phyloP scores from a whole-genome alignment of 2,329 filamentous ascomycete species.

The Tolypocladium paradoxum region DNA sequence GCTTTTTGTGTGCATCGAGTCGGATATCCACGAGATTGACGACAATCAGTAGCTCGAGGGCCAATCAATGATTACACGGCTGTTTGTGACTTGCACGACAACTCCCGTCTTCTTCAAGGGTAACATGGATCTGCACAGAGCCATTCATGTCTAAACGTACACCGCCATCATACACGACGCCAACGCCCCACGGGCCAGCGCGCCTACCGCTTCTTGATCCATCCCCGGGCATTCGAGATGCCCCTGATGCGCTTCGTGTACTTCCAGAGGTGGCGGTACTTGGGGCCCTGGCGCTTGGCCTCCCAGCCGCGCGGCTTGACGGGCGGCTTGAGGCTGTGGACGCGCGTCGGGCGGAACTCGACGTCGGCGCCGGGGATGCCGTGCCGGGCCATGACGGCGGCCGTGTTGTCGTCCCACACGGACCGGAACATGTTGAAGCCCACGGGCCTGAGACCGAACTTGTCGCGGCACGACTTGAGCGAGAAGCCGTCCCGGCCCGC shows the following conservation, averaged over 20 bases:
- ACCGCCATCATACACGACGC: not conserved
- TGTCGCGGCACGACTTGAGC: constrained; percentile 63
- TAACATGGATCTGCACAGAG: no score
- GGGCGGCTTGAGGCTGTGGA: constrained; percentile 55
- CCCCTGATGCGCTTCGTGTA: constrained; percentile 49
- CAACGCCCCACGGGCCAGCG: no score
- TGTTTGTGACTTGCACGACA: not conserved
- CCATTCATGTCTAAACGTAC: not conserved
- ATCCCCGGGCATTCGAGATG: constrained; percentile 29
- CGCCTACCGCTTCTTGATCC: constrained; percentile 31
- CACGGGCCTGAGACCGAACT: constrained; percentile 58
- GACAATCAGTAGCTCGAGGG: not conserved
- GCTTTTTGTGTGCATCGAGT: not conserved
- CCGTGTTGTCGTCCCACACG: constrained; percentile 80
- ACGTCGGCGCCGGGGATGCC: constrained; percentile 66
- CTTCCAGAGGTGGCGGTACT: constrained; percentile 56
- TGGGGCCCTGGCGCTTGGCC: constrained; percentile 52
- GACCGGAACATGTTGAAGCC: constrained; percentile 83
- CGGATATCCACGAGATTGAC: not conserved
- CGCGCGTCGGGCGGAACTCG: constrained; percentile 73
- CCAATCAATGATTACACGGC: not conserved
- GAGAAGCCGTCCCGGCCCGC: constrained; percentile 55
- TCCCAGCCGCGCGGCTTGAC: constrained; percentile 55
- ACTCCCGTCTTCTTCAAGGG: no score
- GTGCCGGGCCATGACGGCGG: constrained; percentile 74